phyloP scores from a whole-genome alignment of 2,329 filamentous ascomycete genomes.

The Penicillium fuscoglaucum region DNA sequence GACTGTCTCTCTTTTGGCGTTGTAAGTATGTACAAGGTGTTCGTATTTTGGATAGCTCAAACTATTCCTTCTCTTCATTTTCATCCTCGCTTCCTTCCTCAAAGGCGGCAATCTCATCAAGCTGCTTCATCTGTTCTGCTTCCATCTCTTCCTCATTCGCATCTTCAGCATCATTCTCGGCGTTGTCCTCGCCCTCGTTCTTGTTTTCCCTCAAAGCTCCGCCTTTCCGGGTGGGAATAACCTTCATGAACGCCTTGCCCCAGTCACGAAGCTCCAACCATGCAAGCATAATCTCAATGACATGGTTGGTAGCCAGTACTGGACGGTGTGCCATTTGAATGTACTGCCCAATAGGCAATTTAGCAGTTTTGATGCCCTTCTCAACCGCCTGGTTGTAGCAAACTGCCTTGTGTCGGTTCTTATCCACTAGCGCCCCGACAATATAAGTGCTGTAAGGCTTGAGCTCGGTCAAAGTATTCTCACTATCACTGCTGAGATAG shows the following conservation, averaged over 20 bases:
- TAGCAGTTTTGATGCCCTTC: conserved; percentile 79
- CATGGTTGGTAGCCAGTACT: conserved; percentile 91
- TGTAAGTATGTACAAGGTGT: neutral
- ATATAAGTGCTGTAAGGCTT: conserved; percentile 90
- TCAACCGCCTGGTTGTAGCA: conserved; percentile 81
- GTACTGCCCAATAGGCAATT: conserved; percentile 91
- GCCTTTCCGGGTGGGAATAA: conserved; percentile 89
- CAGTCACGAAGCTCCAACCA: conserved; percentile 92
- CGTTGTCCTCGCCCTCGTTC: conserved; percentile 12
- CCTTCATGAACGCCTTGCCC: conserved; percentile 82
- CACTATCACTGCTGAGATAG: conserved; percentile 91
- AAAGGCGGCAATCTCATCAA: conserved; percentile 4
- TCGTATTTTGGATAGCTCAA: neutral
- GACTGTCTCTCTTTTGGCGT: neutral
- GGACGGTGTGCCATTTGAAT: conserved; percentile 85
- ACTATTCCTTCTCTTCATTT: conserved; percentile 4
- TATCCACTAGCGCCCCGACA: conserved; percentile 91
- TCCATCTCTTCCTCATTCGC: conserved; percentile 6
- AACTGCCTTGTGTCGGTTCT: conserved; percentile 91
- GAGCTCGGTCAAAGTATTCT: conserved; percentile 75
- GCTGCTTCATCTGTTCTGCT: conserved; percentile 7
- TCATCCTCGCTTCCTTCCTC: conserved; percentile 6
- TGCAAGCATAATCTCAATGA: conserved; percentile 91
- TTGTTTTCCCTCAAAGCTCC: conserved; percentile 59
- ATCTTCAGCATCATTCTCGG: conserved; percentile 22